A percentile compares a stretch with the other conserved stretches of the same genome.
These are phyloP conservation scores for Ramularia endophylla DNA, from an alignment of 2,329 filamentous ascomycete genomes.

Conservation along the genomic window DNA sequence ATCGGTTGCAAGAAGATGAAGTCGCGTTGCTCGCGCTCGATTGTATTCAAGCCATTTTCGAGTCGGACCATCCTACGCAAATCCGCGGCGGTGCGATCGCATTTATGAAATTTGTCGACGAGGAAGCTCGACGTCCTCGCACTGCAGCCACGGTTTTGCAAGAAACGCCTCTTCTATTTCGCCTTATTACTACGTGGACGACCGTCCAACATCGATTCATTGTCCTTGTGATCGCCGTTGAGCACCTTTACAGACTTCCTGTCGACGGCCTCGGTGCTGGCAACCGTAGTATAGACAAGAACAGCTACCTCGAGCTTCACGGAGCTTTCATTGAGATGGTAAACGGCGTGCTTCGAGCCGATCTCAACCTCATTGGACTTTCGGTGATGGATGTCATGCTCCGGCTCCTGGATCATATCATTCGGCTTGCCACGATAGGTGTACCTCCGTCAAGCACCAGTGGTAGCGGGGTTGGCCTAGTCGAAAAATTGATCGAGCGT, in stretches of 20 bases:
- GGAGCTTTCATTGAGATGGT: conserved; percentile 71
- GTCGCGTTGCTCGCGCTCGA: conserved; percentile 78
- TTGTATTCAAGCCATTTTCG: conserved; percentile 80
- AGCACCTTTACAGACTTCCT: conserved; percentile 63
- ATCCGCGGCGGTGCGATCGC: conserved; percentile 69
- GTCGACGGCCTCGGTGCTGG: conserved; percentile 56
- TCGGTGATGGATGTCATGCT: conserved; percentile 94
- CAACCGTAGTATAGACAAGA: neutral
- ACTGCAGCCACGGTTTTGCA: conserved; percentile 17
- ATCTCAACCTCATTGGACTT: conserved; percentile 84
- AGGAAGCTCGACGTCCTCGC: conserved; percentile 20
- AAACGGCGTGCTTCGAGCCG: conserved; percentile 74
- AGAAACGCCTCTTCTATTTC: conserved; percentile 69
- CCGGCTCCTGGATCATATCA: conserved; percentile 76
- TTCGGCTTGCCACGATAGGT: conserved; percentile 31
- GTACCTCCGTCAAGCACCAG: neutral
- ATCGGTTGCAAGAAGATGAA: conserved; percentile 84
- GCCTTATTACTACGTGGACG: conserved; percentile 76
- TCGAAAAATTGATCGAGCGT: conserved; percentile 27
- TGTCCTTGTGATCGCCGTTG: conserved; percentile 76
- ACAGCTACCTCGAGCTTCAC: conserved; percentile 56
- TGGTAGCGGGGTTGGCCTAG: conserved; percentile 1
- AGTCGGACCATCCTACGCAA: conserved; percentile 73
- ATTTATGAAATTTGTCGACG: conserved; percentile 65
- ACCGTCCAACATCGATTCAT: conserved; percentile 93